These are phyloP conservation scores for Vitis hybrid DNA, from an alignment of 177 flowering plant species.

Conservation along the genomic window DNA sequence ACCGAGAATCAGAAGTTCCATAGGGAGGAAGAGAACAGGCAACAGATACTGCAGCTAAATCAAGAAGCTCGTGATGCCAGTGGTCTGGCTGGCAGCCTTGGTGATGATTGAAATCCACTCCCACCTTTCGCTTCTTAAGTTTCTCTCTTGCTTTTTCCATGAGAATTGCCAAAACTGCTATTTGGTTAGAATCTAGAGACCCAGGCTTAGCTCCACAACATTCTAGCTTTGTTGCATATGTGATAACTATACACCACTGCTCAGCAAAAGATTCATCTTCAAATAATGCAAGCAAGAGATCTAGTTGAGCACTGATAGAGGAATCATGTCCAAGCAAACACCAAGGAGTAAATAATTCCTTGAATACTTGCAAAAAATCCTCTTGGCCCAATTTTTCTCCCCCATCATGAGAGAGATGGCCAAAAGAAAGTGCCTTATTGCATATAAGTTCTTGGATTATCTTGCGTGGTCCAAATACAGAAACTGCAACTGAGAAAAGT, in stretches of 20 bases:
- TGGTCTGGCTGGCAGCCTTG: conserved; percentile 26
- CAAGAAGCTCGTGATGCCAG: conserved; percentile 76
- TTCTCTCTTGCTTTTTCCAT: conserved; percentile 60
- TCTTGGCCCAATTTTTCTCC: conserved; percentile 22
- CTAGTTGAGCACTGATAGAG: conserved; percentile 54
- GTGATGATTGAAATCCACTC: conserved; percentile 11
- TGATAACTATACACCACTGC: conserved; percentile 67
- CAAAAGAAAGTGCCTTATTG: conserved; percentile 9
- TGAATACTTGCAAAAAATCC: conserved; percentile 54
- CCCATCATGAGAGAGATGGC: conserved; percentile 22
- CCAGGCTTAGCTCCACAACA: conserved; percentile 20
- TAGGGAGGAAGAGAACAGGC: conserved; percentile 40
- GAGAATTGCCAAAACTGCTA: conserved; percentile 55
- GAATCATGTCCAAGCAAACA: conserved; percentile 48
- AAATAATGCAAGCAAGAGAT: conserved; percentile 76
- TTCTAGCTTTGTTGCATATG: conserved; percentile 34
- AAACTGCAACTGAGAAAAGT: conserved; percentile 54
- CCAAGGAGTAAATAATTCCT: conserved; percentile 72
- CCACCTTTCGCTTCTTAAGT: conserved; percentile 30
- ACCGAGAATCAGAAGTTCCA: conserved; percentile 36
- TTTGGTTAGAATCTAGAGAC: conserved; percentile 29
- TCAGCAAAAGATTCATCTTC: conserved; percentile 69
- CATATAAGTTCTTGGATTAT: conserved; percentile 33
- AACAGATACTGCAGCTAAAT: conserved; percentile 59
- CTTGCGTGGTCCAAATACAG: conserved; percentile 72